Percentiles rank a stretch among this genome's conserved stretches.
Evolutionary conservation across 2,329 filamentous ascomycete species (phyloP).

Genomic region (Botrytis deweyae): DNA sequence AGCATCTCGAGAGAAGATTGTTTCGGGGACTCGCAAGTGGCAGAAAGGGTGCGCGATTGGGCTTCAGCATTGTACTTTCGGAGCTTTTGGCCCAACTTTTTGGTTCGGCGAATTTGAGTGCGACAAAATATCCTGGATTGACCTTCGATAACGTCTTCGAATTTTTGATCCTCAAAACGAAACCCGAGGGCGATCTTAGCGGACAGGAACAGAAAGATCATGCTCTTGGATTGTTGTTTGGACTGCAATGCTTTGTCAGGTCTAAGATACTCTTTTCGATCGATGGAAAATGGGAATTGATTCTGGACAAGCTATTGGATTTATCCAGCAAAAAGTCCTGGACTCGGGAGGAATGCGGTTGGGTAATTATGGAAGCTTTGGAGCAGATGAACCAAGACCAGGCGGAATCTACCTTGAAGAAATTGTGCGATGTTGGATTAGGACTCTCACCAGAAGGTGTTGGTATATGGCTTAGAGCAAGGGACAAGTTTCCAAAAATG

Average conservation of each 20-base stretch:
- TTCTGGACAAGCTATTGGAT: conserved; percentile 72
- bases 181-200: conserved; percentile 52
- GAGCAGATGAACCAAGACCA: conserved; percentile 57
- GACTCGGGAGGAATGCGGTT: conserved; percentile 85
- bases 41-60: conserved; percentile 81
- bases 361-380: conserved; percentile 73
- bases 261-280: conserved; percentile 67
- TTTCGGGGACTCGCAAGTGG: conserved; percentile 88
- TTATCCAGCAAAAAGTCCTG: conserved; percentile 81
- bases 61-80: conserved; percentile 85
- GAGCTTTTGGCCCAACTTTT: conserved; percentile 75
- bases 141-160: conserved; percentile 56
- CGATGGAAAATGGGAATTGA: conserved; percentile 59
- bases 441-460: conserved; percentile 84
- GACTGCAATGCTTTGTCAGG: conserved; percentile 80
- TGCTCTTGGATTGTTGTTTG: conserved; percentile 82
- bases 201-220: conserved; percentile 82
- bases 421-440: conserved; percentile 62
- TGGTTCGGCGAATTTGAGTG: conserved; percentile 47
- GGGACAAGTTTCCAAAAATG: conserved; percentile 61
- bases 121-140: conserved; percentile 53
- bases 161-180: conserved; percentile 56
- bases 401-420: conserved; percentile 61
- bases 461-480: conserved; percentile 78
- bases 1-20: conserved; percentile 65